Conservation (phyloP, 331 rosid species). For the Erythrophleum ivorense region DNA sequence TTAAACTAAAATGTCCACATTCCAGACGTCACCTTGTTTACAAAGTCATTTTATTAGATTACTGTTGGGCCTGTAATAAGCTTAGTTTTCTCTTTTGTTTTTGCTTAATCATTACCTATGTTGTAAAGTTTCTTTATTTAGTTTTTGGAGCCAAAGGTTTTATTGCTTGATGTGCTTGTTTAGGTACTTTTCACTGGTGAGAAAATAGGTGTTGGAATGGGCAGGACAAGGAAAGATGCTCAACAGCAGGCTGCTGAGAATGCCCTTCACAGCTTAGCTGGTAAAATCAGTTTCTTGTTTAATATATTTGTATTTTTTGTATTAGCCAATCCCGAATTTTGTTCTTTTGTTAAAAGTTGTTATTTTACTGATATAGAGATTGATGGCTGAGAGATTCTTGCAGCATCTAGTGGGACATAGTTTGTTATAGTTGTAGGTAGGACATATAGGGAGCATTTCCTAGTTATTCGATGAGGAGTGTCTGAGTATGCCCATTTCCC, state of each 20-base stretch:
- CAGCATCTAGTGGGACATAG: slow-evolving; percentile 24
- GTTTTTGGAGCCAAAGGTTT: background rate
- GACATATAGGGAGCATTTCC: background rate
- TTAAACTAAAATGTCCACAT: background rate
- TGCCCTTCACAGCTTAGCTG: slow-evolving; percentile 87
- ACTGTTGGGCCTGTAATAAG: background rate
- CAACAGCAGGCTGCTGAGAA: slow-evolving; percentile 95
- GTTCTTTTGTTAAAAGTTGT: background rate
- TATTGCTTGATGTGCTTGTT: slow-evolving; percentile 33
- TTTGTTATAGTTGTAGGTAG: background rate
- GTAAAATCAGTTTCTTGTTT: slow-evolving; percentile 46
- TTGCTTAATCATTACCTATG: slow-evolving; percentile 11
- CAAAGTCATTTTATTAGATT: background rate
- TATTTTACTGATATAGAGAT: background rate
- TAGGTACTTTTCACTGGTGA: slow-evolving; percentile 91
- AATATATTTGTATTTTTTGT: background rate
- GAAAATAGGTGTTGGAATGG: slow-evolving; percentile 89
- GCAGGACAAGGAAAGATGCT: slow-evolving; percentile 93
- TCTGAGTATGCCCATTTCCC: slow-evolving; percentile 31
- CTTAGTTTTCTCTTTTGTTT: slow-evolving; percentile 2
- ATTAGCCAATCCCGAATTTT: background rate
- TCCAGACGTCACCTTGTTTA: background rate
- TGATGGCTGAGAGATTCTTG: slow-evolving; percentile 24
- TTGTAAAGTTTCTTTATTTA: background rate
- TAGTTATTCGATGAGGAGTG: slow-evolving; percentile 23